Percentiles rank a stretch among this genome's conserved stretches.
Evolutionary conservation across 225 moss, liverwort and hornwort species (phyloP).

Genomic region (Takakia lepidozioides): DNA sequence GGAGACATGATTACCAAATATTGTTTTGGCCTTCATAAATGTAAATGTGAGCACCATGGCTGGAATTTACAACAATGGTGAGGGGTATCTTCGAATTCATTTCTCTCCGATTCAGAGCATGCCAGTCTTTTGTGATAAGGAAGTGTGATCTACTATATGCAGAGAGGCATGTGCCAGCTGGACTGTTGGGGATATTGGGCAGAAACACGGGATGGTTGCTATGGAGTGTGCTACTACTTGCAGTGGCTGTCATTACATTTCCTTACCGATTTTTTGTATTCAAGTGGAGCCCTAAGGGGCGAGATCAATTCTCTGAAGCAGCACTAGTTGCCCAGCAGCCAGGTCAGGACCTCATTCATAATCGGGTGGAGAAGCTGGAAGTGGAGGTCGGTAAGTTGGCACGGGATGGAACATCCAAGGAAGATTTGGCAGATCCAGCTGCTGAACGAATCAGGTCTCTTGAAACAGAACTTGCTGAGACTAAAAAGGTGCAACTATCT

Average conservation of each 20-base stretch:
- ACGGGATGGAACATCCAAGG: conserved; percentile 18
- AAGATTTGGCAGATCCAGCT: conserved; percentile 22
- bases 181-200: conserved; percentile 12
- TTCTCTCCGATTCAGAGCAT: too few species aligned
- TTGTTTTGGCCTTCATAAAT: too few species aligned
- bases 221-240: conserved; percentile 30
- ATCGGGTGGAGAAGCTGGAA: conserved; percentile 42
- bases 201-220: conserved; percentile 23
- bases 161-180: conserved; percentile 14
- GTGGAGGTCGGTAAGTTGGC: conserved; percentile 20
- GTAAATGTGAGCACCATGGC: too few species aligned
- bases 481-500: conserved; percentile 66
- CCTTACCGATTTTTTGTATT: conserved; percentile 28
- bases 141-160: too few species aligned
- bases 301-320: conserved; percentile 17
- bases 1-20: too few species aligned
- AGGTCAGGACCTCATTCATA: conserved; percentile 19
- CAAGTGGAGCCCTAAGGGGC: conserved; percentile 20
- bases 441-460: conserved; percentile 51
- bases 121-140: too few species aligned
- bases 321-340: conserved; percentile 13
- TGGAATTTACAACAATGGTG: too few species aligned
- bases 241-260: conserved; percentile 30
- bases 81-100: too few species aligned
- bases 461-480: conserved; percentile 71